phyloP scores from a whole-genome alignment of 2,329 filamentous ascomycete species.

The Aspergillus niger region DNA sequence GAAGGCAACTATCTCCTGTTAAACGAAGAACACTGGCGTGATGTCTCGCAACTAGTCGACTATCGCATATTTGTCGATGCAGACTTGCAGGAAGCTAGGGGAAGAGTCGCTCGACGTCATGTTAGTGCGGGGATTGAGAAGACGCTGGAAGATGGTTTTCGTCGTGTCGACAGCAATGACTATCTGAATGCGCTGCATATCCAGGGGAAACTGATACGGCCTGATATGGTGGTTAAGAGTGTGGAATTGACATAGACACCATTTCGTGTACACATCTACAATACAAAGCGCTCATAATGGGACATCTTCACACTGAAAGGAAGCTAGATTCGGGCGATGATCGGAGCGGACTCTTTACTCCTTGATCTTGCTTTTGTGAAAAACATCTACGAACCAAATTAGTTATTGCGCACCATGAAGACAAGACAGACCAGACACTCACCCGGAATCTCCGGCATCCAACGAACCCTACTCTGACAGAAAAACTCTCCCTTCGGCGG shows the following conservation, averaged over 20 bases:
- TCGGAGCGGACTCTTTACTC: constrained; percentile 30
- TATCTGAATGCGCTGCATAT: constrained; percentile 38
- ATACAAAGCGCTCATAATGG: neutral
- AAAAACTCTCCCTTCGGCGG: constrained; percentile 60
- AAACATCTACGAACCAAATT: constrained; percentile 38
- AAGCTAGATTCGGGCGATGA: neutral
- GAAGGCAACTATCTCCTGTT: constrained; percentile 34
- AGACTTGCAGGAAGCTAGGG: constrained; percentile 38
- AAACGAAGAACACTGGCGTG: constrained; percentile 13
- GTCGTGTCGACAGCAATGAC: constrained; percentile 44
- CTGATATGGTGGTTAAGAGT: constrained; percentile 33
- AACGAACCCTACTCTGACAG: constrained; percentile 49
- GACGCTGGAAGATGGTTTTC: constrained; percentile 37
- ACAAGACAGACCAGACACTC: constrained; percentile 21
- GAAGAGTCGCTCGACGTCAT: constrained; percentile 45
- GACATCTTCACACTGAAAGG: no score
- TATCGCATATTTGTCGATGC: constrained; percentile 48
- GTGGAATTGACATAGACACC: neutral
- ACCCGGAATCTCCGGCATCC: constrained; percentile 56
- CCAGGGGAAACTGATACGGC: constrained; percentile 27
- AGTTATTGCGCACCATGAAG: neutral
- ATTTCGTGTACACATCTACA: neutral
- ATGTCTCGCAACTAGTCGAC: constrained; percentile 39
- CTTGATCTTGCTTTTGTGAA: constrained; percentile 51
- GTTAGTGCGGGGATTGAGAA: constrained; percentile 45